phyloP scores from a whole-genome alignment of 805 yeast species.

The Clavispora asparagi region DNA sequence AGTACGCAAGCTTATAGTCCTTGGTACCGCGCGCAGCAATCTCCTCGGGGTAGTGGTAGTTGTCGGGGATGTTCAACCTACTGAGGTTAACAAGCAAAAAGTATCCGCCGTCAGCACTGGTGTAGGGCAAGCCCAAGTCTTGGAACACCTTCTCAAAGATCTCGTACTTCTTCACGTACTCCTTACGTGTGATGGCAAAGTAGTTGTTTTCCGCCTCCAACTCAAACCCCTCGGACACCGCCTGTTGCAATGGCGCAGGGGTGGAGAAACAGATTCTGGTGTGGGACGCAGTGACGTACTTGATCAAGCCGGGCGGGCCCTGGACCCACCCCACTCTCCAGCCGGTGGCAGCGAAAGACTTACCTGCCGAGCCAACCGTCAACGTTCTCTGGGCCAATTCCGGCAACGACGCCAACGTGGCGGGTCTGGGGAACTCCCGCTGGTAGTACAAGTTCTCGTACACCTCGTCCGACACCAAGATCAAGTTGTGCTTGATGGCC shows the following conservation, averaged over 20 bases:
- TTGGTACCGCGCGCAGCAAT: constrained; percentile 59
- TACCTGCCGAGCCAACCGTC: constrained; percentile 96
- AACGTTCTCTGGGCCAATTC: constrained; percentile 75
- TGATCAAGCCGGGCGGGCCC: constrained; percentile 76
- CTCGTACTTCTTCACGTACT: constrained; percentile 66
- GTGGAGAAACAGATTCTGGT: constrained; percentile 90
- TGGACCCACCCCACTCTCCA: constrained; percentile 98
- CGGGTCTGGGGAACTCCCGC: constrained; percentile 71
- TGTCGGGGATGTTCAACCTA: constrained; percentile 72
- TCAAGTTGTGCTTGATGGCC: constrained; percentile 79
- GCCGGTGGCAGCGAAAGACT: constrained; percentile 97
- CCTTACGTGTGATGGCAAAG: constrained; percentile 62
- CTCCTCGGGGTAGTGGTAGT: constrained; percentile 67
- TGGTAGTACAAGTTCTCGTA: constrained; percentile 84
- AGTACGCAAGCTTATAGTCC: constrained; percentile 85
- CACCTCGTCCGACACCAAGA: constrained; percentile 89
- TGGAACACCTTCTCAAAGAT: constrained; percentile 76
- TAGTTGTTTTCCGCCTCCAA: constrained; percentile 59
- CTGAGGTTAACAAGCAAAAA: constrained; percentile 84
- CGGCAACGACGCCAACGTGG: constrained; percentile 59
- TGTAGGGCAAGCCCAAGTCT: constrained; percentile 83
- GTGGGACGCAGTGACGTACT: constrained; percentile 83
- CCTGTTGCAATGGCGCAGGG: constrained; percentile 91
- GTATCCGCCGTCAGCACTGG: constrained; percentile 90
- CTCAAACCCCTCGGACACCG: constrained; percentile 72